phyloP scores from a whole-genome alignment of 345 rosid genomes.

The Chamaenerion angustifolium region DNA sequence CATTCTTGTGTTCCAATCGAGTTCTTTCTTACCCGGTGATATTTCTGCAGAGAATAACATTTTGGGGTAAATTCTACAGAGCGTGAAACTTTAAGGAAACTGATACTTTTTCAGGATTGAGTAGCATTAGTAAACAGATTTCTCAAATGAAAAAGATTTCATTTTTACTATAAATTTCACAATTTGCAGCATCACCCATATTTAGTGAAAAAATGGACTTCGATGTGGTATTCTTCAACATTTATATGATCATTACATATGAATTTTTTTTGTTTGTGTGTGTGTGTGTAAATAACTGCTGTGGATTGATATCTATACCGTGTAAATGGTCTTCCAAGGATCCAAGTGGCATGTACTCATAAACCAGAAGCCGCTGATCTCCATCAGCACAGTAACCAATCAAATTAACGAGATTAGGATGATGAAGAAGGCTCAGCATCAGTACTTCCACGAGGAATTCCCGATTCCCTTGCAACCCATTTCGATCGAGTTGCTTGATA shows the following conservation, averaged over 20 bases:
- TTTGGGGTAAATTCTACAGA: not conserved
- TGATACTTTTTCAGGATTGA: too few species aligned
- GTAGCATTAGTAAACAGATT: too few species aligned
- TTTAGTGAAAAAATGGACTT: too few species aligned
- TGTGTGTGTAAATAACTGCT: not conserved
- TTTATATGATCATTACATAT: too few species aligned
- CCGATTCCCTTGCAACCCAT: slow-evolving; percentile 81
- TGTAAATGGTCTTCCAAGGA: slow-evolving; percentile 74
- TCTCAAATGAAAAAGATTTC: too few species aligned
- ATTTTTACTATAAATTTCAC: too few species aligned
- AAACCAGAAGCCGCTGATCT: slow-evolving; percentile 86
- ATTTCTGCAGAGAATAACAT: slow-evolving; percentile 26
- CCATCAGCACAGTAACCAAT: slow-evolving; percentile 91
- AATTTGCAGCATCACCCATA: too few species aligned
- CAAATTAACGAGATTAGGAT: slow-evolving; percentile 73
- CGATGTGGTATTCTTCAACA: too few species aligned
- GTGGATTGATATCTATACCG: slow-evolving; percentile 26
- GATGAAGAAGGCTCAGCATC: slow-evolving; percentile 81
- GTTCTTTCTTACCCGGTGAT: slow-evolving; percentile 45
- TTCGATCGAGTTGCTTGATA: slow-evolving; percentile 80
- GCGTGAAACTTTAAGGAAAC: too few species aligned
- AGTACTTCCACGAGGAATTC: slow-evolving; percentile 86
- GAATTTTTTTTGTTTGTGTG: not conserved
- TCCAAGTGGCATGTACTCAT: slow-evolving; percentile 80
- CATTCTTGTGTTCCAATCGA: slow-evolving; percentile 88